Base-by-base conservation (phyloP, 2,329 filamentous ascomycete genomes). In the Drechslera avenae region DNA sequence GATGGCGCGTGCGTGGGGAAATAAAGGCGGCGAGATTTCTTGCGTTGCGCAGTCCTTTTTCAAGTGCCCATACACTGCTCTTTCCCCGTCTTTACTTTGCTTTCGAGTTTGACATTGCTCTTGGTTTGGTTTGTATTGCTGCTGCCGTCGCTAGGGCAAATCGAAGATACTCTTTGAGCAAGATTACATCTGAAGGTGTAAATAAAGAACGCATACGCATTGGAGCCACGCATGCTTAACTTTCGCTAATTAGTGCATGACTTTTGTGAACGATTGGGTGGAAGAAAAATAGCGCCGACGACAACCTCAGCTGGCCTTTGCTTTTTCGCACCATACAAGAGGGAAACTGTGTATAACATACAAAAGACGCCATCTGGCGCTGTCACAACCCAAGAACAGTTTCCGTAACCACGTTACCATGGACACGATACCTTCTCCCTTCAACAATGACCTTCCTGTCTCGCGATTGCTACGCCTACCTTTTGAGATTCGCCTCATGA, bases 401-500 rank as follows among this genome's bases (percentile, higher is more conserved):
- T 28, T 28, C 9, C 26, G 12, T 9, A 28, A 12, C 9, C 26
- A 43, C 43, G 3, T 40, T 33, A 13, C 16, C 6, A 64, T 60
- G 57, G 28, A 42, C 9, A n/a, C 32, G 31, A 42, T 14, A 8
- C 2, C 31, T 5, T n/a, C 21, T 23, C 12, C 39, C 9, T 32
- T 33, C 34, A 43, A 28, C 9, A 12, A 48, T 14, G 43, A 26
- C 13, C 18, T 57, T 26, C 46, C 56, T 39, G 46, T 57, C 12
- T 72, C 72, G 35, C 69, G 67, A 2, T 72, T 79, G 30, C 65
- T 79, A n/a, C 72, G 73, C 6, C 64, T 80, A 4, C 78, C 78
- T 2, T 62, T 74, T 4, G 78, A 80, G 57, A 73, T 80, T 35
- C 69, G 78, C 5, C 68, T 80, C 4, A 73, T 76, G 47, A 79